A percentile compares a stretch with the other conserved stretches of the same genome.
Conservation (phyloP, 768 basidiomycete genomes). For the Hericium coralloides region DNA sequence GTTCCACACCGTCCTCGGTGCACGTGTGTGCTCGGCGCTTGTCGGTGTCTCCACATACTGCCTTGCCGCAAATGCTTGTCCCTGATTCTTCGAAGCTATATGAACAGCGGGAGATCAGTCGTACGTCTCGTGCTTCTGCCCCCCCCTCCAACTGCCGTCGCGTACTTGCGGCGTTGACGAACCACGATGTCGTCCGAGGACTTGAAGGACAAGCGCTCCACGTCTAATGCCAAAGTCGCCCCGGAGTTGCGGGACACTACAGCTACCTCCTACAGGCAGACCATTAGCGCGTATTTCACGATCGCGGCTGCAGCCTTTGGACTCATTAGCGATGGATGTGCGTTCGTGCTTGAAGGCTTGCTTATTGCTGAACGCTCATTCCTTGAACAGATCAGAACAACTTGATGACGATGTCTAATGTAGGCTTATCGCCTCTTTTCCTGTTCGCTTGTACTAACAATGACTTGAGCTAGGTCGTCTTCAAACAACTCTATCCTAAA, state of each 20-base stretch:
- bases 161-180: too few species aligned
- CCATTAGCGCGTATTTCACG: conserved; percentile 50
- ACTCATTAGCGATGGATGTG: conserved; percentile 56
- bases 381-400: conserved; percentile 51
- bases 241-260: too few species aligned
- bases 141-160: too few species aligned
- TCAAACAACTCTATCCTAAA: conserved; percentile 54
- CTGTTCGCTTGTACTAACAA: too few species aligned
- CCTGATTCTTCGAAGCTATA: not conserved
- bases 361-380: conserved; percentile 1
- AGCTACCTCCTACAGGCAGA: conserved; percentile 22
- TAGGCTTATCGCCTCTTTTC: conserved; percentile 16
- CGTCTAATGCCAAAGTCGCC: too few species aligned
- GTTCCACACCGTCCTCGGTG: too few species aligned
- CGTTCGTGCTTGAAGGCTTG: conserved; percentile 7
- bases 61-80: too few species aligned
- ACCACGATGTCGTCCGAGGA: too few species aligned
- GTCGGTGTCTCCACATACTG: too few species aligned
- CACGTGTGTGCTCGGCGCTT: too few species aligned
- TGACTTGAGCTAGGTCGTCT: conserved; percentile 39
- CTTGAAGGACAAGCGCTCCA: too few species aligned
- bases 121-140: not conserved
- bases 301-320: conserved; percentile 59
- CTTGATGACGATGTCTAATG: conserved; percentile 63
- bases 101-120: not conserved